These are phyloP conservation scores for Amanita subjunquillea DNA, from an alignment of 768 basidiomycete genomes.

Conservation along the genomic window DNA sequence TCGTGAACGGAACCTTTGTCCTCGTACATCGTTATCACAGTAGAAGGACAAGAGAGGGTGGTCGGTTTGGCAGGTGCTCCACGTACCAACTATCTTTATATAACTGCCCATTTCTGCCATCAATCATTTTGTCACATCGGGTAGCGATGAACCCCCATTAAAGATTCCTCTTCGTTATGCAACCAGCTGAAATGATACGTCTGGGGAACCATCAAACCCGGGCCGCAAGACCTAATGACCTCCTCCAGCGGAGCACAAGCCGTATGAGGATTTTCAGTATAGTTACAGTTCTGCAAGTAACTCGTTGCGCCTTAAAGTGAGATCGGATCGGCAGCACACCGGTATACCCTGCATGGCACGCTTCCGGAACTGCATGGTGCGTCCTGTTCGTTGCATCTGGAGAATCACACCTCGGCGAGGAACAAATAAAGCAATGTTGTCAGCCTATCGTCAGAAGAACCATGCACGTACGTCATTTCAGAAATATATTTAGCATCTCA, in stretches of 20 bases:
- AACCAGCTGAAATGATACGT: not conserved
- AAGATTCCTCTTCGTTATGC: not conserved
- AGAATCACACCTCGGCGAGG: too few species aligned
- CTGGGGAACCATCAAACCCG: not conserved
- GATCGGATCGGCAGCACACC: not conserved
- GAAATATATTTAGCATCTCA: too few species aligned
- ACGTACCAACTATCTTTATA: not conserved
- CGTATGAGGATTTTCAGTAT: too few species aligned
- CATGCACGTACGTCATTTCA: too few species aligned
- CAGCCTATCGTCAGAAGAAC: too few species aligned
- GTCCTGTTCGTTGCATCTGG: not conserved
- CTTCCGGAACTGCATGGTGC: not conserved
- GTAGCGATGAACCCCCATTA: not conserved
- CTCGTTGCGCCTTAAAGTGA: too few species aligned
- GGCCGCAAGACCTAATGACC: not conserved
- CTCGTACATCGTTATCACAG: not conserved
- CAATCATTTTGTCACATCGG: not conserved
- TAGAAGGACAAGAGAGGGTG: not conserved
- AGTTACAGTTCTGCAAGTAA: too few species aligned
- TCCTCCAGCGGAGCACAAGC: too few species aligned
- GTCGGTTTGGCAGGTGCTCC: not conserved
- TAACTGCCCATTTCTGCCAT: not conserved
- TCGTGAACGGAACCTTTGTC: conserved; percentile 18
- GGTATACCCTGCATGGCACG: not conserved
- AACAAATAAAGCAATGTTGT: too few species aligned